phyloP scores from a whole-genome alignment of 345 rosid species.

The Garcia nutans region DNA sequence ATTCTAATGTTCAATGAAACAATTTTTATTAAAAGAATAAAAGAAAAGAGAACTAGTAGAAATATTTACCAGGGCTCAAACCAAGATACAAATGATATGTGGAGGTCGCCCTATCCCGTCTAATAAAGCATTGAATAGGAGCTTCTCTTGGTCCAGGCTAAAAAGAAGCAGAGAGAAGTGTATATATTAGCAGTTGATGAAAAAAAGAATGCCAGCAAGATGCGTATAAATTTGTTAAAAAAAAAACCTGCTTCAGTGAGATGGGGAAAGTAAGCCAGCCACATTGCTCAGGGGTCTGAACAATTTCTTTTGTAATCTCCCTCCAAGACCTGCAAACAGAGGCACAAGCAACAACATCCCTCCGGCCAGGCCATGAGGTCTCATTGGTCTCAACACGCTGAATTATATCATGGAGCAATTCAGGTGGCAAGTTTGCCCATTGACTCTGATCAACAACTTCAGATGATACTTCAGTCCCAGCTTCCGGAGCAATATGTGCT shows the following conservation, averaged over 20 bases:
- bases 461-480: constrained; percentile 22
- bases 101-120: constrained; percentile 70
- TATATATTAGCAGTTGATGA: not conserved
- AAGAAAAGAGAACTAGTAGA: not conserved
- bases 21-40: not conserved
- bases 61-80: constrained; percentile 70
- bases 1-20: not conserved
- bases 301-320: constrained; percentile 57
- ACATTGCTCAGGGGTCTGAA: constrained; percentile 63
- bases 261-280: constrained; percentile 76
- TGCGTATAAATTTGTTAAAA: not conserved
- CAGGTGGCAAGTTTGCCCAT: constrained; percentile 91
- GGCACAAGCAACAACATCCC: constrained; percentile 82
- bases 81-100: constrained; percentile 73
- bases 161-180: constrained; percentile 15
- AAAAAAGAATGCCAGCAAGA: not conserved
- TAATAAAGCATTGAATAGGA: constrained; percentile 84
- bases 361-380: constrained; percentile 72
- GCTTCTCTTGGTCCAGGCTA: constrained; percentile 88
- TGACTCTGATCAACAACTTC: constrained; percentile 35
- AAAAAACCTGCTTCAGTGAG: constrained; percentile 75
- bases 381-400: constrained; percentile 53
- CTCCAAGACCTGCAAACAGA: constrained; percentile 90
- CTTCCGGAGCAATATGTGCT: constrained; percentile 69
- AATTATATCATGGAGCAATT: constrained; percentile 71